A percentile compares a stretch with the other conserved stretches of the same genome.
These are phyloP conservation scores for Aspergillus floridensis DNA, from an alignment of 2,329 filamentous ascomycete genomes.

Conservation along the genomic window DNA sequence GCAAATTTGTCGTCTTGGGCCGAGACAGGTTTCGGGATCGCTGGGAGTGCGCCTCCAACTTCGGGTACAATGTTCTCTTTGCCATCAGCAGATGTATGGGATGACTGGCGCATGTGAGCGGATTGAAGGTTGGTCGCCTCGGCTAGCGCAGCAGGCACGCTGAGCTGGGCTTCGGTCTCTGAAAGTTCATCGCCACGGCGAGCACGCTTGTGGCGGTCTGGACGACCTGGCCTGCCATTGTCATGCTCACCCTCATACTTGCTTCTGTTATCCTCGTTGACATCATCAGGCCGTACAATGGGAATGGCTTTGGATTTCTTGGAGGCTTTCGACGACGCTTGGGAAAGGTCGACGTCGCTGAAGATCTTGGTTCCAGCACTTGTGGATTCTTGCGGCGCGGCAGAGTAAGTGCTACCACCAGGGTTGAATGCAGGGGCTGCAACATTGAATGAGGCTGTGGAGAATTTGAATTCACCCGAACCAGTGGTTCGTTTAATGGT, in stretches of 20 bases:
- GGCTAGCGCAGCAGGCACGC: conserved; percentile 46
- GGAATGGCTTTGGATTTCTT: conserved; percentile 82
- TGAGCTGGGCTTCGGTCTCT: conserved; percentile 74
- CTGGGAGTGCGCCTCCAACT: conserved; percentile 35
- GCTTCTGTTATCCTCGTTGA: conserved; percentile 40
- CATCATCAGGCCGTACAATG: conserved; percentile 66
- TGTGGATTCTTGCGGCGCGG: conserved; percentile 21
- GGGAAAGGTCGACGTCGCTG: conserved; percentile 62
- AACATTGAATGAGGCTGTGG: conserved; percentile 67
- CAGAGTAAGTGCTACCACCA: conserved; percentile 32
- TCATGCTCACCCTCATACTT: conserved; percentile 52
- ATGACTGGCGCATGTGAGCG: conserved; percentile 24
- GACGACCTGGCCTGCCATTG: conserved; percentile 61
- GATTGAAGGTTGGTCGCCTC: conserved; percentile 30
- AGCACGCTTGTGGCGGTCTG: conserved; percentile 72
- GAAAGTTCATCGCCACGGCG: conserved; percentile 64
- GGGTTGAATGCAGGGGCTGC: conserved; percentile 77
- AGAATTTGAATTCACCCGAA: conserved; percentile 60
- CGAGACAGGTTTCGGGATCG: conserved; percentile 38
- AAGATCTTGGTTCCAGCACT: conserved; percentile 55
- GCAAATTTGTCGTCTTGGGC: conserved; percentile 38
- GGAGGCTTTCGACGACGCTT: conserved; percentile 61
- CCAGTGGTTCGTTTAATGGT: conserved; percentile 20
- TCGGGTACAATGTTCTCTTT: conserved; percentile 38
- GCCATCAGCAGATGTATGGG: conserved; percentile 33